Percentiles rank a stretch among this genome's conserved stretches.
These are phyloP conservation scores for Clonostachys rhizophaga DNA, from an alignment of 2,329 filamentous ascomycete genomes.

Conservation along the genomic window DNA sequence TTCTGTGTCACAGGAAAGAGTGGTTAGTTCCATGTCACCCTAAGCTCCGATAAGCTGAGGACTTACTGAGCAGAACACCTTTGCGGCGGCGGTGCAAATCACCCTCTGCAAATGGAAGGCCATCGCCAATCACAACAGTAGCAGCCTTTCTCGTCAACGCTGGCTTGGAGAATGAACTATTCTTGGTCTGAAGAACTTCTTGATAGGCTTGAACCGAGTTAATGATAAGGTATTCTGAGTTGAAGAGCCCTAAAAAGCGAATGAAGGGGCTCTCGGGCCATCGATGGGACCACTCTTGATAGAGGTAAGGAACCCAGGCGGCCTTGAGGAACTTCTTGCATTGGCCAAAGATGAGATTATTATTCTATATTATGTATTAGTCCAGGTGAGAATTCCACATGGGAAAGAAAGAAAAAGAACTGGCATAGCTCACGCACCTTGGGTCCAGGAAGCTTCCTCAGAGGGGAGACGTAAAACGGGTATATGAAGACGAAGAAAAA, in stretches of 20 bases:
- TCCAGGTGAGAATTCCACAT: too few relatives aligned
- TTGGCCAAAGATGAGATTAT: conserved; percentile 33
- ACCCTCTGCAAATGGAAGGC: conserved; percentile 26
- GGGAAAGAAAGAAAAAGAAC: background rate
- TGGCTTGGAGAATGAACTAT: conserved; percentile 16
- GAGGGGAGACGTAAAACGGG: conserved; percentile 33
- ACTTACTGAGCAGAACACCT: conserved; percentile 21
- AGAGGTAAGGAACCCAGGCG: conserved; percentile 16
- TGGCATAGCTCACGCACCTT: conserved; percentile 17
- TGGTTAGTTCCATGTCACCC: background rate
- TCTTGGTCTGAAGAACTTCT: conserved; percentile 16
- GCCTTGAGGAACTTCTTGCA: conserved; percentile 19
- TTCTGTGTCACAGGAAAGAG: conserved; percentile 4
- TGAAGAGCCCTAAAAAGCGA: conserved; percentile 9
- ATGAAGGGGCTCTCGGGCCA: conserved; percentile 10
- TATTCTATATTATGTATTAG: conserved; percentile 12
- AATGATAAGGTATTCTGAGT: conserved; percentile 8
- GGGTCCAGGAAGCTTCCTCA: conserved; percentile 37
- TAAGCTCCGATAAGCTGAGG: background rate
- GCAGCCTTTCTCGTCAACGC: conserved; percentile 14
- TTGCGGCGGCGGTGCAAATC: conserved; percentile 25
- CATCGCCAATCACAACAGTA: conserved; percentile 17
- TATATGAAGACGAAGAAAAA: conserved; percentile 32
- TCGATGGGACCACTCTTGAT: conserved; percentile 12
- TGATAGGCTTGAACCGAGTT: conserved; percentile 8